A percentile compares a stretch with the other conserved stretches of the same genome.
phyloP scores from a whole-genome alignment of 257 asterid species.

The Solanum okadae region DNA sequence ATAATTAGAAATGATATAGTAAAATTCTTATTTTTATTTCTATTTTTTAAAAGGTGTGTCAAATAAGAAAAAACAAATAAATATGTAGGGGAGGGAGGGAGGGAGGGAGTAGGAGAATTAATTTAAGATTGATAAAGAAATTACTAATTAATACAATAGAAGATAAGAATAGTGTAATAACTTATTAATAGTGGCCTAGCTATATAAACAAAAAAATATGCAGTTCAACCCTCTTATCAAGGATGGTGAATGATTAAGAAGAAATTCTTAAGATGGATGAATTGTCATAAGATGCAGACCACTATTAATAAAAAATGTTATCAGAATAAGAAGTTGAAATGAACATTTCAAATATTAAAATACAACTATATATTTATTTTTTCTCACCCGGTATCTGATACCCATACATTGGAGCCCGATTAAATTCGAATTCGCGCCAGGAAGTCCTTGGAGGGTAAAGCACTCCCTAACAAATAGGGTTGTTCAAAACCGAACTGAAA shows the following conservation, averaged over 20 bases:
- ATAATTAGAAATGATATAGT: background rate
- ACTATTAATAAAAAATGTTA: background rate
- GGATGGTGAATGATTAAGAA: background rate
- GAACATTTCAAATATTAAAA: background rate
- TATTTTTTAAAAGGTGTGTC: background rate
- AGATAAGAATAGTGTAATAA: background rate
- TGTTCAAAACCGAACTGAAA: too few relatives aligned
- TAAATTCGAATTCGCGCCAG: too few relatives aligned
- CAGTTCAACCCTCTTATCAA: too few relatives aligned
- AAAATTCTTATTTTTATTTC: background rate
- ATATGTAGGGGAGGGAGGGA: background rate
- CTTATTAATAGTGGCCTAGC: background rate
- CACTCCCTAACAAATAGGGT: too few relatives aligned
- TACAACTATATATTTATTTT: background rate
- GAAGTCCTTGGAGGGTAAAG: too few relatives aligned
- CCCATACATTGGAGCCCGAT: too few relatives aligned
- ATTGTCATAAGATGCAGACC: background rate
- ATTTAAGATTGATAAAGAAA: background rate
- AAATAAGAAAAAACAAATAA: background rate
- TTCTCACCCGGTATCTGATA: fast-evolving
- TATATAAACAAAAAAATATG: too few relatives aligned
- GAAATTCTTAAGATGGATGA: background rate
- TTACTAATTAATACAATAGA: background rate
- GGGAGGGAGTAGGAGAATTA: background rate
- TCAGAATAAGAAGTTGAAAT: background rate